Evolutionary conservation across 1,139 yeast genomes (phyloP), one percentile per base, ranked within the genome.

Genomic region (Lodderomyces margitis): DNA sequence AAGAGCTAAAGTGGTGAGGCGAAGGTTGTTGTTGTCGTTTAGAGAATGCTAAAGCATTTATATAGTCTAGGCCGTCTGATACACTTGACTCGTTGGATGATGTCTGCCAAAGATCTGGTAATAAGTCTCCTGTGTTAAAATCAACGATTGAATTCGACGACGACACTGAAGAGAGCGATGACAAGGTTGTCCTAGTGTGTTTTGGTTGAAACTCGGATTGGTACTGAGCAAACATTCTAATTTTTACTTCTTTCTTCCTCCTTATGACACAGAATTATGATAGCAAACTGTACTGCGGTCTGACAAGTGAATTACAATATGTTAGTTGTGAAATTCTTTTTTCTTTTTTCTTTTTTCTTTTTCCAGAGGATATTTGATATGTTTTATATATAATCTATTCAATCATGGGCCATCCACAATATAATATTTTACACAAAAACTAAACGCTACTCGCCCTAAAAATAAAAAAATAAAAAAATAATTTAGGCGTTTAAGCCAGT

Each of bases 61-160:
- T n/a, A n/a, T 19, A 21, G 11, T 37, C 36, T 17, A 21, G 31
- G 15, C 21, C 9, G 25, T 37, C 40, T 9, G 40, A 44, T 2
- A 41, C 23, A n/a, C 35, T 38, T 14, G 52, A 46, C 17, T 49
- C 51, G 27, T 49, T 47, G 5, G 54, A 49, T 9, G 49, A 36
- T 12, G 60, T 52, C 40, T 57, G 65, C 72, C 72, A 66, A 45
- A 66, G 59, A 38, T 64, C 71, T 8, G 68, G 62, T 49, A 66
- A 59, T 43, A 66, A 59, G 40, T 62, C 70, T 12, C 55, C 56
- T 31, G 54, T 52, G 19, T 54, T 55, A 32, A 58, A 50, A 39
- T 57, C 61, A 6, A 58, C 53, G 5, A 57, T 51, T 10, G 64
- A 56, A 8, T 58, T 51, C 5, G 61, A 48, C 27, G 59, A 49